Evolutionary conservation across 2,329 filamentous ascomycete species (phyloP).

Genomic region (Colletotrichum camelliae): DNA sequence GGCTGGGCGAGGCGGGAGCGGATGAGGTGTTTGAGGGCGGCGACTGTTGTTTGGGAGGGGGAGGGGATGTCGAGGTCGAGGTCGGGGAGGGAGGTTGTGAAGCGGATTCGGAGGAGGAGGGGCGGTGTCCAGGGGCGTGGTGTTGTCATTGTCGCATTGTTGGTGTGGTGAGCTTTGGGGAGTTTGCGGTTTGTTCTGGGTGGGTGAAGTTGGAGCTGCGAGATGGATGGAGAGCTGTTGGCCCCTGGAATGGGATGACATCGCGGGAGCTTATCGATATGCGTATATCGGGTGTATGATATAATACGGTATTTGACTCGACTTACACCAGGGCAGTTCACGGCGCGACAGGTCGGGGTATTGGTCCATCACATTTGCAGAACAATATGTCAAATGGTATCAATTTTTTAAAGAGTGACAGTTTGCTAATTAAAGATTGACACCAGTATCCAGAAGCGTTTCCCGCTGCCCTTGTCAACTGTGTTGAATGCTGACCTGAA

Average conservation of each 20-base stretch:
- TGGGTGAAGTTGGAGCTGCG: neutral
- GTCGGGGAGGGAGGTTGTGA: slow-evolving; percentile 85
- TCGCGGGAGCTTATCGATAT: neutral
- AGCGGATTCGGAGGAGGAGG: slow-evolving; percentile 85
- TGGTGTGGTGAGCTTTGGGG: neutral
- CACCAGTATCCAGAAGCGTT: neutral
- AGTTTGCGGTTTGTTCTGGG: neutral
- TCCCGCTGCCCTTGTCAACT: neutral
- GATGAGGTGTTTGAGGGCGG: slow-evolving; percentile 82
- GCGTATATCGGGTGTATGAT: neutral
- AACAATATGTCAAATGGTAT: accelerated
- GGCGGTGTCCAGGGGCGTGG: slow-evolving; percentile 36
- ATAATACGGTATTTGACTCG: neutral
- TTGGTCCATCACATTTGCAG: neutral
- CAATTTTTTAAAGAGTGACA: neutral
- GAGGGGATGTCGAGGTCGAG: slow-evolving; percentile 76
- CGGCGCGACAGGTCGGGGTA: no score
- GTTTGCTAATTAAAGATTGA: accelerated
- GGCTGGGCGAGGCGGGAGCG: slow-evolving; percentile 70
- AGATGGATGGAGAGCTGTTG: neutral
- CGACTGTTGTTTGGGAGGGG: slow-evolving; percentile 73
- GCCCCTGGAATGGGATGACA: neutral
- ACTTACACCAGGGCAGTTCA: neutral
- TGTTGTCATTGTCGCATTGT: slow-evolving; percentile 9
- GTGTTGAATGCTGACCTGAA: neutral